Evolutionary conservation across 306 rosid genomes (phyloP).

Genomic region (Sophora flavescens): DNA sequence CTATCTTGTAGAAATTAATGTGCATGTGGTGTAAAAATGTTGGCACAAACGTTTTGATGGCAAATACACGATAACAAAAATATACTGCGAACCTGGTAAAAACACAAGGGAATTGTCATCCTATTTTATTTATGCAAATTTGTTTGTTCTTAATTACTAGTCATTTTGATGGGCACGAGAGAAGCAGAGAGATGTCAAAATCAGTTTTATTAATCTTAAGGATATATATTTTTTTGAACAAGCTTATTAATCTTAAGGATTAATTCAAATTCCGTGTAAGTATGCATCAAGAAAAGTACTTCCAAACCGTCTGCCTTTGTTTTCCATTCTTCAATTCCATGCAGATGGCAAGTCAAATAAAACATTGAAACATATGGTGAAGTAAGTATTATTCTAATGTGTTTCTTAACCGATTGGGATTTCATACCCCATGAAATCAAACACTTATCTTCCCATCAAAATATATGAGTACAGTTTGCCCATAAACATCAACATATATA

Average conservation of each 20-base stretch:
- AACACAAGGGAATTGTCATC: neutral
- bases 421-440: conserved; percentile 82
- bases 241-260: conserved; percentile 50
- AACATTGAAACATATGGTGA: conserved; percentile 39
- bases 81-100: conserved; percentile 25
- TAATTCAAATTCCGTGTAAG: conserved; percentile 71
- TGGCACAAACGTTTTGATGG: neutral
- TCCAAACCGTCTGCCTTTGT: conserved; percentile 64
- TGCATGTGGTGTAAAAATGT: conserved; percentile 18
- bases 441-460: conserved; percentile 56
- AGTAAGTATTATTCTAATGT: conserved; percentile 37
- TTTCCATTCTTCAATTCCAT: conserved; percentile 59
- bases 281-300: conserved; percentile 64
- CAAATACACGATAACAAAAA: neutral
- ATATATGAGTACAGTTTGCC: conserved; percentile 49
- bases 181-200: conserved; percentile 46
- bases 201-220: conserved; percentile 50
- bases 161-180: conserved; percentile 29
- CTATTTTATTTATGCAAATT: neutral
- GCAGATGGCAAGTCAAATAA: conserved; percentile 74
- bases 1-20: neutral
- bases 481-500: conserved; percentile 53
- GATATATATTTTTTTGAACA: no score
- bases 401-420: conserved; percentile 79
- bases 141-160: neutral